Evolutionary conservation across 805 yeast genomes (phyloP).

Genomic region (Candida nanaspora): DNA sequence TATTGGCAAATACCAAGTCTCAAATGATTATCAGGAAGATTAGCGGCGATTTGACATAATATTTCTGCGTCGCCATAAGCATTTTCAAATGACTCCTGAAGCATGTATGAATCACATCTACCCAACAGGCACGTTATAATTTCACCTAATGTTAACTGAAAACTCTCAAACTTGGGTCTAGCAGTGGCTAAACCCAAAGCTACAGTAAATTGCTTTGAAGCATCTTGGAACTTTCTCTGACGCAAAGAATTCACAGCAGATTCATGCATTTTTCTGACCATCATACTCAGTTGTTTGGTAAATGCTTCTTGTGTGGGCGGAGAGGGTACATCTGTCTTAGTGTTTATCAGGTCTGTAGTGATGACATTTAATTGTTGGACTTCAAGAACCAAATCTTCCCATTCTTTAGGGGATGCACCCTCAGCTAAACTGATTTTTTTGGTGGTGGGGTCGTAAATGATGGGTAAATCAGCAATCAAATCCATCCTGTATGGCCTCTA

Average conservation of each 20-base stretch:
- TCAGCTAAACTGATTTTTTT: conserved; percentile 21
- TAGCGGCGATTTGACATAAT: conserved; percentile 49
- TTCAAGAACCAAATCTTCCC: conserved; percentile 21
- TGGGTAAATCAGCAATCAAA: conserved; percentile 9
- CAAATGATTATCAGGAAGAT: conserved; percentile 61
- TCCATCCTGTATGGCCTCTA: neutral
- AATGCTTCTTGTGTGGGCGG: conserved; percentile 46
- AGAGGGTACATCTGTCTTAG: conserved; percentile 44
- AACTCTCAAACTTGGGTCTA: conserved; percentile 67
- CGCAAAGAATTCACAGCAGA: conserved; percentile 55
- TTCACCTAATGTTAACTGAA: conserved; percentile 67
- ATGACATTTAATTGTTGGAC: conserved; percentile 27
- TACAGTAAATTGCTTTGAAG: conserved; percentile 54
- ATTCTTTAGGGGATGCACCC: conserved; percentile 11
- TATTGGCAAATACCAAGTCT: conserved; percentile 60
- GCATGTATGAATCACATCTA: conserved; percentile 61
- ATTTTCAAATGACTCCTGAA: conserved; percentile 44
- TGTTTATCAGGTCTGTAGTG: conserved; percentile 35
- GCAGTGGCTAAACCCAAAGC: conserved; percentile 64
- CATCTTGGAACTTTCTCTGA: conserved; percentile 46
- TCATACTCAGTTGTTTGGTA: conserved; percentile 46
- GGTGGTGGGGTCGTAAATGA: conserved; percentile 22
- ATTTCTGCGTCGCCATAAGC: conserved; percentile 68
- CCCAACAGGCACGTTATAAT: conserved; percentile 58
- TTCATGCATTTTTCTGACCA: conserved; percentile 60